These are phyloP conservation scores for Globisporangium spinosum DNA, from an alignment of 352 stramenopile species.

Conservation along the genomic window DNA sequence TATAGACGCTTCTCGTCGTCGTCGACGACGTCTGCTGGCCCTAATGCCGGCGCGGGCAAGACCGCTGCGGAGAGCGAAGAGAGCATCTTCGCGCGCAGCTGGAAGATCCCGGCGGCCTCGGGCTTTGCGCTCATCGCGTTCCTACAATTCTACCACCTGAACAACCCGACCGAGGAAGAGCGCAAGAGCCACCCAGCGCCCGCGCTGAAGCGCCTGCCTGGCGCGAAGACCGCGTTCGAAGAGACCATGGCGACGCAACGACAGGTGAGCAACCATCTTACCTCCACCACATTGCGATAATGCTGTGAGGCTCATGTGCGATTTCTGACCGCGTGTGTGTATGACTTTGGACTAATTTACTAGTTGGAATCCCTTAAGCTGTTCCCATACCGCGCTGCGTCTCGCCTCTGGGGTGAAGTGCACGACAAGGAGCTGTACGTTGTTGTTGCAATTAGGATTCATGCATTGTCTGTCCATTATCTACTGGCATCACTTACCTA, in stretches of 20 bases:
- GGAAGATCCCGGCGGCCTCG: conserved; percentile 61
- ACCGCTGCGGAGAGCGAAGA: conserved; percentile 16
- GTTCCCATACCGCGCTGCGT: conserved; percentile 72
- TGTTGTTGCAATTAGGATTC: background rate
- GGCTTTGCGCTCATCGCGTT: conserved; percentile 72
- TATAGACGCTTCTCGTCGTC: conserved; percentile 17
- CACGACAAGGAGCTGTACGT: conserved; percentile 81
- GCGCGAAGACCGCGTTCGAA: conserved; percentile 55
- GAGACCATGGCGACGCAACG: conserved; percentile 64
- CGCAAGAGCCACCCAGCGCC: conserved; percentile 52
- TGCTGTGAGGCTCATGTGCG: background rate
- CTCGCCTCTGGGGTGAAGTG: conserved; percentile 70
- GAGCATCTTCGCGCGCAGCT: conserved; percentile 37
- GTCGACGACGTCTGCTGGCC: background rate
- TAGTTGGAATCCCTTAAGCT: conserved; percentile 68
- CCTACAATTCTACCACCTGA: conserved; percentile 67
- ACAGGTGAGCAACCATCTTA: conserved; percentile 25
- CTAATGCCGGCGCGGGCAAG: conserved; percentile 3
- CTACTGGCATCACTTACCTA: background rate
- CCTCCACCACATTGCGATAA: background rate
- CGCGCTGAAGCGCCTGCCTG: conserved; percentile 44
- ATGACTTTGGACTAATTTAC: conserved; percentile 8
- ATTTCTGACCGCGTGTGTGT: background rate
- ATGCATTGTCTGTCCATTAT: background rate
- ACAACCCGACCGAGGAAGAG: conserved; percentile 58